phyloP scores from a whole-genome alignment of 768 basidiomycete genomes.

The Trametes cingulata region DNA sequence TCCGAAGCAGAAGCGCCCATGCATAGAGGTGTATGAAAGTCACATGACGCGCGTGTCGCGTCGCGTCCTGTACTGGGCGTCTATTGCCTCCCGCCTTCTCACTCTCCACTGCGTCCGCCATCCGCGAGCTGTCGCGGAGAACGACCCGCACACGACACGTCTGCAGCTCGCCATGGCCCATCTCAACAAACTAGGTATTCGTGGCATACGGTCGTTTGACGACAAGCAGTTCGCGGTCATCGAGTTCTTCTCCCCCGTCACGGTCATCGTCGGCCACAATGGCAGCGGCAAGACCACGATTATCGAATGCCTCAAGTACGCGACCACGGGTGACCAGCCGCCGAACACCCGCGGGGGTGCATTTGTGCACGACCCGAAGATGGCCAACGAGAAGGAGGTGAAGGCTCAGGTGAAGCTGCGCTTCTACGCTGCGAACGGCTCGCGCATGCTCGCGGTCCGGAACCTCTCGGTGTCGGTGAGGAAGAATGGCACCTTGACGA shows the following conservation, averaged over 20 bases:
- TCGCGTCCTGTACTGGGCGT: slow-evolving; percentile 12
- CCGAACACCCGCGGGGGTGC: slow-evolving; percentile 98
- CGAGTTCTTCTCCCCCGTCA: slow-evolving; percentile 96
- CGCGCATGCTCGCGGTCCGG: slow-evolving; percentile 85
- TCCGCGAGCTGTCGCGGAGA: background rate
- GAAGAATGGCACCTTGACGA: slow-evolving; percentile 84
- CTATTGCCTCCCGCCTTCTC: background rate
- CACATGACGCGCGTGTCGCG: slow-evolving; percentile 13
- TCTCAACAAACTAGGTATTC: slow-evolving; percentile 90
- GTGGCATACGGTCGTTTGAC: slow-evolving; percentile 94
- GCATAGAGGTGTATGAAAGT: background rate
- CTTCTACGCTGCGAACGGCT: slow-evolving; percentile 88
- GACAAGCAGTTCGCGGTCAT: slow-evolving; percentile 92
- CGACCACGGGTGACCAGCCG: slow-evolving; percentile 96
- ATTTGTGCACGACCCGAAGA: slow-evolving; percentile 98
- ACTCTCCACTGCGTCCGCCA: background rate
- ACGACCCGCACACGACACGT: background rate
- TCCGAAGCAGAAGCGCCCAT: background rate
- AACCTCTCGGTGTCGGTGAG: slow-evolving; percentile 92
- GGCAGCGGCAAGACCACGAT: slow-evolving; percentile 99
- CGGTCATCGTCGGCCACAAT: slow-evolving; percentile 98
- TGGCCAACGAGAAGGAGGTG: slow-evolving; percentile 99
- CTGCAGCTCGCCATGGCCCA: slow-evolving; percentile 56
- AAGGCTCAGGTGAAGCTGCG: slow-evolving; percentile 97
- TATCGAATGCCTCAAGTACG: slow-evolving; percentile 99